Evolutionary conservation across 345 rosid species (phyloP).

Genomic region (Pseudoturritis turrita): DNA sequence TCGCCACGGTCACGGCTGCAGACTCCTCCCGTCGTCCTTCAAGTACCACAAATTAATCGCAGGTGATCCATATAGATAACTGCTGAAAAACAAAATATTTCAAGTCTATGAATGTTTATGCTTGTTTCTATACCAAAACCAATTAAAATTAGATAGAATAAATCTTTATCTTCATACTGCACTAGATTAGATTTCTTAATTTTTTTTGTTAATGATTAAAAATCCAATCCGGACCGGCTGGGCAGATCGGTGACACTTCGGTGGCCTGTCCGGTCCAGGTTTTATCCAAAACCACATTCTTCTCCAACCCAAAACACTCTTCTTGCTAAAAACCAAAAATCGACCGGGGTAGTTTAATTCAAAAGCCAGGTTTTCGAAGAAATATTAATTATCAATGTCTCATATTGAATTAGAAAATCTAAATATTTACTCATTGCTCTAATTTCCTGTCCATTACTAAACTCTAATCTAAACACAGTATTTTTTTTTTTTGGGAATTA

Average conservation of each 20-base stretch:
- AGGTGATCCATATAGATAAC: constrained; percentile 28
- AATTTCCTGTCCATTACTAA: too few species aligned
- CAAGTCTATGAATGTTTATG: not conserved
- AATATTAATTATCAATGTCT: too few species aligned
- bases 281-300: not conserved
- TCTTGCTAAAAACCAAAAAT: not conserved
- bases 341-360: not conserved
- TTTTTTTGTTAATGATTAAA: not conserved
- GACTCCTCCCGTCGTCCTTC: constrained; percentile 23
- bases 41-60: constrained; percentile 34
- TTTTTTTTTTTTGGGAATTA: too few species aligned
- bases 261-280: too few species aligned
- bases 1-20: constrained; percentile 20
- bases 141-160: too few species aligned
- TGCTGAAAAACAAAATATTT: not conserved
- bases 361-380: not conserved
- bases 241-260: too few species aligned
- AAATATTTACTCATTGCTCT: too few species aligned
- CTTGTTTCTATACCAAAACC: not conserved
- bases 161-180: too few species aligned
- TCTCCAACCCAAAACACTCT: not conserved
- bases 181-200: not conserved
- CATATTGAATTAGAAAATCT: too few species aligned
- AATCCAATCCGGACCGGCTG: too few species aligned
- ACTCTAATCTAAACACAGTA: too few species aligned